These are phyloP conservation scores for Penicillium macrosclerotiorum DNA, from an alignment of 495 filamentous ascomycete species.

Conservation along the genomic window DNA sequence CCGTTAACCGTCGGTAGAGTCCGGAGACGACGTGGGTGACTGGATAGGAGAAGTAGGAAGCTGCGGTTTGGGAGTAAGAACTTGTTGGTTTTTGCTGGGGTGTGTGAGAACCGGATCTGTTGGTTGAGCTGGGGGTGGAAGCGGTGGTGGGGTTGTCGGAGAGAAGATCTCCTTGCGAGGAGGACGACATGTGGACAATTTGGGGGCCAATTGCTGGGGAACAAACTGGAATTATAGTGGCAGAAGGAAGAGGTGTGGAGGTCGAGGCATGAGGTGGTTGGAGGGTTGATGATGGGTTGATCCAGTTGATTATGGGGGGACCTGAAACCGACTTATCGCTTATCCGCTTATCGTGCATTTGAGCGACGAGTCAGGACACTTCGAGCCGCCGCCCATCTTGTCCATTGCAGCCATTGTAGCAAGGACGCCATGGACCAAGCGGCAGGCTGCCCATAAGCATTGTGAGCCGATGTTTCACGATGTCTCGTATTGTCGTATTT, in stretches of 20 bases:
- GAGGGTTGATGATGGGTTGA: neutral
- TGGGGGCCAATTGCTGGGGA: constrained; percentile 18
- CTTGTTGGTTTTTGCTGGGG: constrained; percentile 24
- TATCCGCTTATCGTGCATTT: too few species aligned
- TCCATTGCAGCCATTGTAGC: too few species aligned
- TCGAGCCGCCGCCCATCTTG: too few species aligned
- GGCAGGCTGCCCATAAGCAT: too few species aligned
- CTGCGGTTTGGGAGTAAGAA: constrained; percentile 29
- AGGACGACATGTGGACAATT: constrained; percentile 29
- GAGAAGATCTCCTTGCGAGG: constrained; percentile 22
- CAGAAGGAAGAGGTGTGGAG: neutral
- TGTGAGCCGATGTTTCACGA: too few species aligned
- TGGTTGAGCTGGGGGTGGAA: constrained; percentile 30
- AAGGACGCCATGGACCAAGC: too few species aligned
- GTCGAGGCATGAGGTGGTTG: neutral
- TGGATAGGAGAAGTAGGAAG: constrained; percentile 55
- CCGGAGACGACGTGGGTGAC: constrained; percentile 54
- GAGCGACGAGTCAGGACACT: too few species aligned
- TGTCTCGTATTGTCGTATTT: too few species aligned
- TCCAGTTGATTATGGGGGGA: constrained; percentile 6
- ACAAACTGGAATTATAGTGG: constrained; percentile 2
- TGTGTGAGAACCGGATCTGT: constrained; percentile 33
- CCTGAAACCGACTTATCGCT: constrained; percentile 12
- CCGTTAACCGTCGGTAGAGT: constrained; percentile 53
- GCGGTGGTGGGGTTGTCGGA: constrained; percentile 17